These are phyloP conservation scores for Pleurostoma richardsiae DNA, from an alignment of 2,329 filamentous ascomycete species.

Conservation along the genomic window DNA sequence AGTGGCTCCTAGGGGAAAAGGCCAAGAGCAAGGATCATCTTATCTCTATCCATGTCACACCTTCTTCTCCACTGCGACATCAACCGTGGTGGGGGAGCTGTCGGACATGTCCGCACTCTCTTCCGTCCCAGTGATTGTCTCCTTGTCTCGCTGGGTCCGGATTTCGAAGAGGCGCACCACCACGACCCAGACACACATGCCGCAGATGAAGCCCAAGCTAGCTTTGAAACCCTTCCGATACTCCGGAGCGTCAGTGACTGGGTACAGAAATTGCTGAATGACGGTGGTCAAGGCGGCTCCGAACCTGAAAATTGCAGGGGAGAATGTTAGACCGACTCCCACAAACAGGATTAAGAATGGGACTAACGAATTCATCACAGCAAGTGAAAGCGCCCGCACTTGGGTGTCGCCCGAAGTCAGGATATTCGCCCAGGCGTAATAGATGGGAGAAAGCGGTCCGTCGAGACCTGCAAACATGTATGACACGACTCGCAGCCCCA, in stretches of 20 bases:
- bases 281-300: constrained; percentile 22
- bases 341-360: too few relatives aligned
- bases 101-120: neutral
- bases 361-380: constrained; percentile 23
- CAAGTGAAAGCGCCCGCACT: constrained; percentile 24
- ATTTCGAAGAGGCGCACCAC: constrained; percentile 2
- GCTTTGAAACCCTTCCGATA: constrained; percentile 21
- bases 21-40: neutral
- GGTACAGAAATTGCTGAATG: constrained; percentile 26
- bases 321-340: too few relatives aligned
- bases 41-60: neutral
- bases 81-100: neutral
- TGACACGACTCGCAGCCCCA: constrained; percentile 23
- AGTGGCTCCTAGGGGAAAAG: too few relatives aligned
- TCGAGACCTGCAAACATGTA: constrained; percentile 28
- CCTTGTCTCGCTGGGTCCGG: neutral
- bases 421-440: constrained; percentile 28
- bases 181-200: constrained; percentile 4
- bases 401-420: constrained; percentile 24
- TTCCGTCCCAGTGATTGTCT: neutral
- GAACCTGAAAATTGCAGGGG: constrained; percentile 4
- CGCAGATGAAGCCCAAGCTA: constrained; percentile 14
- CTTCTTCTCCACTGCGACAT: neutral
- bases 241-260: constrained; percentile 22
- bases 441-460: constrained; percentile 27